These are phyloP conservation scores for Diaporthe ilicicola DNA, from an alignment of 2,329 filamentous ascomycete genomes.

Conservation along the genomic window DNA sequence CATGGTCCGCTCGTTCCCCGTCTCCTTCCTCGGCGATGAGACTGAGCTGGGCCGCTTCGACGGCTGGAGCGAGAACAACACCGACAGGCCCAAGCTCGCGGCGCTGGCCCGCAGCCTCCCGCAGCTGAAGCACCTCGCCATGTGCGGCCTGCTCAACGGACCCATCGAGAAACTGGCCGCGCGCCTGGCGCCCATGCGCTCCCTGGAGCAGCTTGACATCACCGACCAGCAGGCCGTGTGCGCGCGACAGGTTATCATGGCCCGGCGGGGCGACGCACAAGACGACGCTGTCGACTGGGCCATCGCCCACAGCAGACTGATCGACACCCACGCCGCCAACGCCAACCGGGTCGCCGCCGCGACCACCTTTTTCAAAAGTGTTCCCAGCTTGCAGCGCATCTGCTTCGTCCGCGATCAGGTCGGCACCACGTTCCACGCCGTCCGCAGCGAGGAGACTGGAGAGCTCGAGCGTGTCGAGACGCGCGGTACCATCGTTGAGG, in stretches of 20 bases:
- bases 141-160: conserved; percentile 27
- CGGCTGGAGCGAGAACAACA: background rate
- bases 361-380: conserved; percentile 15
- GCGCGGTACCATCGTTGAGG: conserved; percentile 7
- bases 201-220: conserved; percentile 30
- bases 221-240: conserved; percentile 28
- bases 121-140: conserved; percentile 27
- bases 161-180: conserved; percentile 15
- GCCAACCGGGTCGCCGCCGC: conserved; percentile 17
- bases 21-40: background rate
- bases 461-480: conserved; percentile 8
- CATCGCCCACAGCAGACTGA: conserved; percentile 24
- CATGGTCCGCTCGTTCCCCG: conserved; percentile 21
- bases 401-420: conserved; percentile 31
- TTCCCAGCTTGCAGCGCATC: conserved; percentile 26
- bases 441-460: background rate
- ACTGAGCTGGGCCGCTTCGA: background rate
- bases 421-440: conserved; percentile 16
- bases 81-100: background rate
- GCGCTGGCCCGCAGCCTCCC: conserved; percentile 16
- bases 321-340: conserved; percentile 14
- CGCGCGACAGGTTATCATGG: background rate
- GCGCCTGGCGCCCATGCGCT: conserved; percentile 14
- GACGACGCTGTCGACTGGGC: conserved; percentile 24
- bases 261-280: background rate